phyloP scores from a whole-genome alignment of 768 basidiomycete species.

The Tulasnella sp. region DNA sequence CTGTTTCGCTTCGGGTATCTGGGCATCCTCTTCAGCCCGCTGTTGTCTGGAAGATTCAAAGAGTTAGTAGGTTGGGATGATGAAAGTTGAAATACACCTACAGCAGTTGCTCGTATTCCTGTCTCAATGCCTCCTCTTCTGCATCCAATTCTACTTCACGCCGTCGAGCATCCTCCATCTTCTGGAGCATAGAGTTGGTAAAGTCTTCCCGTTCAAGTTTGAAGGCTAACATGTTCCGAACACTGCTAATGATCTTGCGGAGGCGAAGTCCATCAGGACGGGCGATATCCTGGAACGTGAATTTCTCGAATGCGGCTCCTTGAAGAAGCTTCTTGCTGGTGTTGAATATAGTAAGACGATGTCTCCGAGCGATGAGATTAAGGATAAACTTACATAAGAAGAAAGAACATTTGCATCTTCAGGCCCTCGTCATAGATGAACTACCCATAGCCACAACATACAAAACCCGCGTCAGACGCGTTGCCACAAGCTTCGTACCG shows the following conservation, averaged over 20 bases:
- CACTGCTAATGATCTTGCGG: conserved; percentile 61
- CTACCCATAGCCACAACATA: conserved; percentile 27
- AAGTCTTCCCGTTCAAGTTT: conserved; percentile 58
- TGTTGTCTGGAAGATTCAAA: background rate
- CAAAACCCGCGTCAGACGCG: background rate
- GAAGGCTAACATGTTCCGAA: conserved; percentile 91
- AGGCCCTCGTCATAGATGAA: conserved; percentile 52
- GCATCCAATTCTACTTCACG: conserved; percentile 17
- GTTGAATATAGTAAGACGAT: conserved; percentile 35
- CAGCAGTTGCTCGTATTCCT: conserved; percentile 26
- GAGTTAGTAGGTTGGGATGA: background rate
- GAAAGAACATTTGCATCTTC: conserved; percentile 48
- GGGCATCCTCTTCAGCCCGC: conserved; percentile 11
- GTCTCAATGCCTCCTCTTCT: conserved; percentile 37
- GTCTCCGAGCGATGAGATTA: too few relatives aligned
- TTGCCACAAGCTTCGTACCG: too few relatives aligned
- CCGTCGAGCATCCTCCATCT: conserved; percentile 19
- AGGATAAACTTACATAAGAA: conserved; percentile 57
- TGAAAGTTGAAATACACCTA: conserved; percentile 40
- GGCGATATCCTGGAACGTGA: conserved; percentile 59
- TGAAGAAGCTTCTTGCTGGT: too few relatives aligned
- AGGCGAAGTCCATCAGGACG: conserved; percentile 66
- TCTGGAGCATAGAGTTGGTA: conserved; percentile 24
- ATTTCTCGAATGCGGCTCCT: conserved; percentile 64
- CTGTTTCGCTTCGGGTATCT: conserved; percentile 29